Evolutionary conservation across 2,329 filamentous ascomycete genomes (phyloP), one percentile per base, ranked within the genome.

Genomic region (Stagonosporopsis chrysanthemi): DNA sequence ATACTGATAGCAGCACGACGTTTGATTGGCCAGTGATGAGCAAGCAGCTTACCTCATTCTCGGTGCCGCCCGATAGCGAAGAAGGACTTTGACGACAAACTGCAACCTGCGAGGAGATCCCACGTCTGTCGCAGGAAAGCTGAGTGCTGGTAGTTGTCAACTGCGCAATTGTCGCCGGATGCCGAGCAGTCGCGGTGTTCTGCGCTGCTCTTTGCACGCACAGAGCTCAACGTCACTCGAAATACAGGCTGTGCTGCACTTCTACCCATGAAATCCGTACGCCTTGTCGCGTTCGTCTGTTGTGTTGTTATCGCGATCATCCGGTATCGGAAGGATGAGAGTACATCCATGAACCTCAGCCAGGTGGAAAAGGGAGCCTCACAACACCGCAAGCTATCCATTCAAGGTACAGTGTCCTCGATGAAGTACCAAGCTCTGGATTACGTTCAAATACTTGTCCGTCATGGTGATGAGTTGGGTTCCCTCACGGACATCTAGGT

Each of bases 11-110:
- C 40, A 53, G 31, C 38, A 46, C 9, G 41, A 14, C 12, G 22
- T 52, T 29, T 72, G 64, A 74, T 74, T 73, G 69, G 71, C 50
- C 52, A 46, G 17, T 35, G 33, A 12, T 35, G 29, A 55, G 26
- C 26, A 40, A 40, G 4, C 52, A 39, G 41, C 47, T 64, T 52
- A 70, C 63, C 70, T 69, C 63, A 66, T 54, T 51, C 40, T 54
- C 72, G 72, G 72, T 60, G 46, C 39, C 50, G 66, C 69, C 72
- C 71, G 72, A 73, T 59, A 66, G 64, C 66, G 56, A 61, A 58
- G 58, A 49, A n/a, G 41, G 24, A 41, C 45, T 49, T 52, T 7
- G 7, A 48, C 38, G 41, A 46, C n/a, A 22, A 33, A 55, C 15
- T 26, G 58, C 40, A 56, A 38, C 22, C 44, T 56, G 48, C 55